Evolutionary conservation across 768 basidiomycete genomes (phyloP).

Genomic region (Sutorius australiensis): DNA sequence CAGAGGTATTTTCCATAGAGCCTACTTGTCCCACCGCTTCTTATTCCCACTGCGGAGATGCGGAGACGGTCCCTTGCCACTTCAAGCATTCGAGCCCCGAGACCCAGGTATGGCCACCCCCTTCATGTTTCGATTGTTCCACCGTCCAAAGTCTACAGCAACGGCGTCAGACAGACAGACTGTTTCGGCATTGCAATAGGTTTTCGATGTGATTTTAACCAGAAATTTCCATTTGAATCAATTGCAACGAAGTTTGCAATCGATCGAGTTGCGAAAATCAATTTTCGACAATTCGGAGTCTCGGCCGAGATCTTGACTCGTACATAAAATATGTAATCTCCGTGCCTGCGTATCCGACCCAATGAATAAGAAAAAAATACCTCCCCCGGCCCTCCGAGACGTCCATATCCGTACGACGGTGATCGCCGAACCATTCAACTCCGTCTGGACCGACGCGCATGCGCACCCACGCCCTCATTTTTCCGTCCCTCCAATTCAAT

Average conservation of each 20-base stretch:
- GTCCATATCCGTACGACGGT: background rate
- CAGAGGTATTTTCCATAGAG: background rate
- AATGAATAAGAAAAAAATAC: background rate
- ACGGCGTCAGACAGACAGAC: too few species aligned
- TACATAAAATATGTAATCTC: background rate
- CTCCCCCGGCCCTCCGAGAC: background rate
- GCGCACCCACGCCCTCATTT: background rate
- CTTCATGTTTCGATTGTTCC: too few species aligned
- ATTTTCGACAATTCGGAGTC: background rate
- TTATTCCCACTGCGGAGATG: background rate
- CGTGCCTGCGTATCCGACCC: background rate
- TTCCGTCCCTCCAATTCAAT: background rate
- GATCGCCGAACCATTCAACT: background rate
- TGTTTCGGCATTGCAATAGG: too few species aligned
- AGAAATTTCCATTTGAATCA: too few species aligned
- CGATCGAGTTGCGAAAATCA: too few species aligned
- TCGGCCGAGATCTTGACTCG: background rate
- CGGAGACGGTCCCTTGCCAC: too few species aligned
- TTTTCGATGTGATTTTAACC: too few species aligned
- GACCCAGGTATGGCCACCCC: background rate
- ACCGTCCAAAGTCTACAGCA: too few species aligned
- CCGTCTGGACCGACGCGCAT: background rate
- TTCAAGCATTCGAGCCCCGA: background rate
- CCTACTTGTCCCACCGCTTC: background rate
- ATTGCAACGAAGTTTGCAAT: too few species aligned